phyloP scores from a whole-genome alignment of 306 rosid genomes.

The Cicer cuneatum region DNA sequence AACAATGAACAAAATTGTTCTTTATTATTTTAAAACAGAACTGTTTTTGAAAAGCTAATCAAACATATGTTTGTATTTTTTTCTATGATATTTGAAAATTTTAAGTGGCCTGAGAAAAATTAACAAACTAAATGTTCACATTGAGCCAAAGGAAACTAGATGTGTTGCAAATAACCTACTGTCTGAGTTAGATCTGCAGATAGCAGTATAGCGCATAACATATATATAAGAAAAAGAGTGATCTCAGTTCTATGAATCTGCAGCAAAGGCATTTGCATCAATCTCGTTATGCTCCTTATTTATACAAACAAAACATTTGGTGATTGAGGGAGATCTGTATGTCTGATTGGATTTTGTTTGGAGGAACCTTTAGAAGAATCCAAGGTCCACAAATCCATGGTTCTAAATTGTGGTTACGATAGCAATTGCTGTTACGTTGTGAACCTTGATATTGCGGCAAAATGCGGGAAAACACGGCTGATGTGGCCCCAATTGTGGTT shows the following conservation, averaged over 20 bases:
- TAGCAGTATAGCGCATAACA: neutral
- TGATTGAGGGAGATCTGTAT: neutral
- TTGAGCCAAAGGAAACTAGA: neutral
- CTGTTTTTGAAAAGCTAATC: no score
- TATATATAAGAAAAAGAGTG: neutral
- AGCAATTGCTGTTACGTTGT: no score
- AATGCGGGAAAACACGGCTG: no score
- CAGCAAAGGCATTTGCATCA: neutral
- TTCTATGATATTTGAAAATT: neutral
- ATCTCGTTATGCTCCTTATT: neutral
- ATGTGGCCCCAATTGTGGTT: no score
- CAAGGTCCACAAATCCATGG: neutral
- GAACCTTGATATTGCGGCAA: no score
- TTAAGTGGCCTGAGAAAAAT: neutral
- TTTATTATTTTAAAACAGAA: no score
- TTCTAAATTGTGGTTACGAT: no score
- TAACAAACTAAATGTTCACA: no score
- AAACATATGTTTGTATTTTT: no score
- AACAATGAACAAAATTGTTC: no score
- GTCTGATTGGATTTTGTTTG: neutral
- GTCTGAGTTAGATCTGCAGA: neutral
- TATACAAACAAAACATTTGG: neutral
- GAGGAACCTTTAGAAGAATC: neutral
- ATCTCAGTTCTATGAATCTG: neutral
- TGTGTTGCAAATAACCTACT: neutral